Base-by-base conservation (phyloP, 2,329 filamentous ascomycete species). In the Ophiocordyceps camponoti-leonardi region DNA sequence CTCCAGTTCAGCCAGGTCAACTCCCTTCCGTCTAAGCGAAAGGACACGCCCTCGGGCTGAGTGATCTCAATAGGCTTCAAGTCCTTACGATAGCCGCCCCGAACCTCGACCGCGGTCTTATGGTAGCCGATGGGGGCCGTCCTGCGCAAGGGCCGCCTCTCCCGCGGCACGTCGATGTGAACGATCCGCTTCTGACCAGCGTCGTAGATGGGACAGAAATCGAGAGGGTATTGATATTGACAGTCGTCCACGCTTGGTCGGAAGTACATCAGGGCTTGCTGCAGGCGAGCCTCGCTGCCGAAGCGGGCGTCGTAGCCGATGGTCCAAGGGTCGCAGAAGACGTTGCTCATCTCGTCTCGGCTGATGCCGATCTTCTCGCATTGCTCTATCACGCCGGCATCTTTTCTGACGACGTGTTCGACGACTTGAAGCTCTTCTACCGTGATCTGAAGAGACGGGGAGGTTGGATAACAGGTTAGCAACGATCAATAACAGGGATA, bases 281-380 rank as follows among this genome's bases (percentile, higher is more conserved):
- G 84, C 10, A 88, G 71, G 47, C 84, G 75, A 35, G 83, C 70
- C 46, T 71, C 68, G 47, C 68, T 83, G 44, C 83, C 83, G 60
- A 86, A 88, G 43, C 84, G 77, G 58, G 84, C 76, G 53, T 90
- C 84, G 50, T 84, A 83, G 30, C 84, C 84, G 61, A 90, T 87
- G 1, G 84, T 86, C 84, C 84, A 90, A 40, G 81, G 83, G 59
- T 90, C 84, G 59, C 84, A 82, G 62, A 83, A 88, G 33, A 90
- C 81, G 63, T 87, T 86, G 61, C 83, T 66, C 84, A 90, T 90
- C 53, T 88, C 82, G 52, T 41, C 40, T 22, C 20, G 40, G 13
- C 78, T 69, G 50, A 90, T 86, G 20, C 84, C 83, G 50, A 86
- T 66, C 31, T 87, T 75, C 2, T 71, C 73, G 55, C 84, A 90